Evolutionary conservation across 495 filamentous ascomycete species (phyloP), one percentile per base, ranked within the genome.

Genomic region (Penicillium waksmanii): DNA sequence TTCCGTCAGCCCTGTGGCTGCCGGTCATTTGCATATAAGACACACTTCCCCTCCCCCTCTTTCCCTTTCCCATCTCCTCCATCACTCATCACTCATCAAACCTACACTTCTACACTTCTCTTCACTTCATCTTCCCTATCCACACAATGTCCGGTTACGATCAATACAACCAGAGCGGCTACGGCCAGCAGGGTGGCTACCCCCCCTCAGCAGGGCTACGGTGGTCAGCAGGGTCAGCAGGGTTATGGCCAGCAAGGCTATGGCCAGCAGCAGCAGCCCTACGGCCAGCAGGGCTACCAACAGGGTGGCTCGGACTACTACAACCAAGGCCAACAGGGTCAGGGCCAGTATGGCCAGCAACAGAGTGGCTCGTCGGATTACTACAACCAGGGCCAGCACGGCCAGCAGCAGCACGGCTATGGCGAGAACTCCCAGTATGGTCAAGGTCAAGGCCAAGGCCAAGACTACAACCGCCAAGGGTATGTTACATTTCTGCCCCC

Each of bases 91-190:
- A 25, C 18, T 27, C 46, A 25, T 27, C 56, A n/a, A n/a, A n/a
- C n/a, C n/a, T n/a, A n/a, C n/a, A 38, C 36, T 13, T 38, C 36
- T n/a, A 38, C 42, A 46, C 44, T 40, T 54, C 51, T 49, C 48
- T 43, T 27, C 36, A 9, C 27, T 17, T 44, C 25, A 6, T 40
- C 40, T 34, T 27, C 34, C 38, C 3, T 19, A 35, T 23, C 23
- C 23, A 50, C 53, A 56, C 38, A 51, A 80, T 80, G 77, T 80
- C 77, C 59, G 77, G 73, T 51, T 73, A 79, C 73, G 65, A 74
- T 50, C 67, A 77, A n/a, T 69, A 77, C 68, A 72, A 75, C 68
- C 71, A 77, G 49, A 59, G 64, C 60, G 61, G 64, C 60, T 69
- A 74, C 64, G 58, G 58, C 59, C 66, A 76, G 54, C 65, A 73